Conservation (phyloP, 108 stramenopile genomes). For the Cyclostephanos invisitatus region DNA sequence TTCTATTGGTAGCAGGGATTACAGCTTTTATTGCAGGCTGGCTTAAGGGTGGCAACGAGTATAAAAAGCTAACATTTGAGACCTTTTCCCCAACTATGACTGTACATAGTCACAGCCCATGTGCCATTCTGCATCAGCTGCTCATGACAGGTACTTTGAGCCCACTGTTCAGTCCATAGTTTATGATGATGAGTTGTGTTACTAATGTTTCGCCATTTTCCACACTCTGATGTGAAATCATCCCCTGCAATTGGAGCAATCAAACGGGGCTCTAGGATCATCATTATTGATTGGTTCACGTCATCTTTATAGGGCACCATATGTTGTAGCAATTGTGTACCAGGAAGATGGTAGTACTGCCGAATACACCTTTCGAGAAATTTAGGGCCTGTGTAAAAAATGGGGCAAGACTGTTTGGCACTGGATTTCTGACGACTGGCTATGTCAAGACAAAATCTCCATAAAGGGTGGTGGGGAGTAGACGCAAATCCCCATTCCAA, state of each 20-base stretch:
- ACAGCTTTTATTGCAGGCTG: no score
- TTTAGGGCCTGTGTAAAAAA: conserved; percentile 11
- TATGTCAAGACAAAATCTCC: conserved; percentile 10
- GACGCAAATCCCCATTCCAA: conserved; percentile 19
- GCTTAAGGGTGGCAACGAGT: no score
- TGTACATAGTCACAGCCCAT: conserved; percentile 12
- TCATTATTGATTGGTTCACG: neutral
- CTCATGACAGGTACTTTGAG: conserved; percentile 1
- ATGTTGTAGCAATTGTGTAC: neutral
- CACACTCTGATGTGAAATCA: conserved; percentile 12
- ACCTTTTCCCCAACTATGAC: conserved; percentile 15
- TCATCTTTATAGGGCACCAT: conserved; percentile 9
- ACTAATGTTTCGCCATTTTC: conserved; percentile 11
- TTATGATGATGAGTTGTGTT: neutral
- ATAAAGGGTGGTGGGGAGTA: conserved; percentile 11
- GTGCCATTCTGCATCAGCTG: conserved; percentile 3
- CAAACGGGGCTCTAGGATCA: conserved; percentile 12
- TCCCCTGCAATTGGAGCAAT: conserved; percentile 13
- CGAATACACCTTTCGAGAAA: conserved; percentile 7
- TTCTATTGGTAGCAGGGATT: no score
- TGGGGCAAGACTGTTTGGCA: neutral
- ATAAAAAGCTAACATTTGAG: conserved; percentile 6
- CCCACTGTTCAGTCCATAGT: conserved; percentile 15
- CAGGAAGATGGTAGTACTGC: neutral
- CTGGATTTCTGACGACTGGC: neutral